Evolutionary conservation across 176 grass and related monocot genomes (phyloP), one percentile per base, ranked within the genome.

Genomic region (Thalia dealbata): DNA sequence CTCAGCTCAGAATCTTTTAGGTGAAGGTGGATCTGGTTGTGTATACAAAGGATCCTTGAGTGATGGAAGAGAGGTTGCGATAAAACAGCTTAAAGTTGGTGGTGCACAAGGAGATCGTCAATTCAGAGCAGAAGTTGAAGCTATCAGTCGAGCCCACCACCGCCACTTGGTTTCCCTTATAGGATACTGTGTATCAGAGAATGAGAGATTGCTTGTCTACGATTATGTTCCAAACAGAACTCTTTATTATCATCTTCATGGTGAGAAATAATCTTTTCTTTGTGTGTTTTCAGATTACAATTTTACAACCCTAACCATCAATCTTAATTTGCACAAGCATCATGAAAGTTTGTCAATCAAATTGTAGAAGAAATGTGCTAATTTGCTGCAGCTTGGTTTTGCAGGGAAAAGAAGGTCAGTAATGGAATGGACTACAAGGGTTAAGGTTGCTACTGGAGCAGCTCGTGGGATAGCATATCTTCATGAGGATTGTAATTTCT

Each of bases 381-480:
- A 29, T 10, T 10, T 21, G 18, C 65, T 90, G 59, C 27, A 25
- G 76, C 18, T 38, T 69, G 44, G 24, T 76, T 85, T 84, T 88
- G 85, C 76, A 99, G 95, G 83, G 60, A 87, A 82, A 78, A 79
- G 81, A 81, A 73, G 71, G 68, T 10, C 88, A 43, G 76, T 62
- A 50, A 79, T 99, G 79, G 79, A 90, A 91, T 99, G 95, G 95
- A 71, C 61, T 61, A 91, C 64, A 18, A 91, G 95, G 88, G 58
- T 99, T 83, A 93, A 88, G 82, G 82, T 99, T 85, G 88, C 95
- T 18, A 90, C 95, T 67, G 95, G 95, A 58, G 83, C 95, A 87
- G 95, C 95, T 79, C 95, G 85, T 52, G 95, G 95, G 74, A 99
- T 99, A 51, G 85, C 90, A 75, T 99, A 99, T 73, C 88, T 99